phyloP scores from a whole-genome alignment of 139 green algal species.

The Nannochloris sp. region DNA sequence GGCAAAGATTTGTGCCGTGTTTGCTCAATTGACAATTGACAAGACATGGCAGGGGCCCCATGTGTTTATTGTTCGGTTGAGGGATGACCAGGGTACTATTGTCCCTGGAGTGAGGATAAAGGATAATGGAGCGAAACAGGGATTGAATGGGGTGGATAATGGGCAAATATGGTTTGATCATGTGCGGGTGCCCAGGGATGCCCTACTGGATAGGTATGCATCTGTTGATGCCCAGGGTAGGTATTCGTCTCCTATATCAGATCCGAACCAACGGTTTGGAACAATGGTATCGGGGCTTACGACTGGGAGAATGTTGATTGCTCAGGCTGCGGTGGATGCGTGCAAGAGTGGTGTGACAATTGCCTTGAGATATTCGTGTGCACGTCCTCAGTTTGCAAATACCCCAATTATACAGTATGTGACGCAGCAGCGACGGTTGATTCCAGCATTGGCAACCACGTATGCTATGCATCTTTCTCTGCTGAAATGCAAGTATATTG shows the following conservation, averaged over 20 bases:
- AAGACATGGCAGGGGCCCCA: constrained; percentile 73
- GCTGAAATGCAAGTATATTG: constrained; percentile 50
- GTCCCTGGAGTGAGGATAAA: constrained; percentile 12
- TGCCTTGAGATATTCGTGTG: constrained; percentile 62
- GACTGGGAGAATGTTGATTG: constrained; percentile 70
- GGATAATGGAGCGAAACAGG: constrained; percentile 20
- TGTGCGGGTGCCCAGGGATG: constrained; percentile 54
- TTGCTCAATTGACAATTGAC: constrained; percentile 73
- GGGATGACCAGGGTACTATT: constrained; percentile 49
- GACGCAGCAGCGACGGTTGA: constrained; percentile 75
- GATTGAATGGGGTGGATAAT: constrained; percentile 86
- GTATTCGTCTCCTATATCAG: constrained; percentile 57
- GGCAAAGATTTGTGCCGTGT: constrained; percentile 55
- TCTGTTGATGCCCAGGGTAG: constrained; percentile 4
- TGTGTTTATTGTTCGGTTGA: constrained; percentile 80
- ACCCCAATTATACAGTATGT: constrained; percentile 72
- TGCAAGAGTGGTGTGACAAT: constrained; percentile 73
- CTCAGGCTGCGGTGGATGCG: constrained; percentile 62
- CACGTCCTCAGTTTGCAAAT: constrained; percentile 65
- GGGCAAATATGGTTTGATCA: constrained; percentile 72
- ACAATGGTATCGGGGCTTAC: constrained; percentile 50
- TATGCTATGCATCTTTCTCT: constrained; percentile 73
- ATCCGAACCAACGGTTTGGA: constrained; percentile 64
- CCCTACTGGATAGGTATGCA: constrained; percentile 57
- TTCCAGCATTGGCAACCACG: constrained; percentile 62